These are phyloP conservation scores for Quercus parvula DNA, from an alignment of 306 rosid species.

Conservation along the genomic window DNA sequence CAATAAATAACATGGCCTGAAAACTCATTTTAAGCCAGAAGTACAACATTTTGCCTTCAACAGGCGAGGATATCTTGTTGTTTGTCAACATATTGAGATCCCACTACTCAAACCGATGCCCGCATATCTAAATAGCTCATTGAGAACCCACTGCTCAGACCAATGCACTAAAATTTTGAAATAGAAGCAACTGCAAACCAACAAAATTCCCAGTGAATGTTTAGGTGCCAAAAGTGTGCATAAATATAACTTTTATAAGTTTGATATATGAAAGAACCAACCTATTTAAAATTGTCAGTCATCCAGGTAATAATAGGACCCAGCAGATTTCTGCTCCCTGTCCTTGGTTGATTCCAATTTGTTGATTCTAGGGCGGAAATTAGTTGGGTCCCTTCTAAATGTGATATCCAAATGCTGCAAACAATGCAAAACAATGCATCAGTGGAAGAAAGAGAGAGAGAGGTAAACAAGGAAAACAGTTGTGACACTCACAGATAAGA, in stretches of 20 bases:
- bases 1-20: constrained; percentile 26
- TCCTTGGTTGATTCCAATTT: constrained; percentile 87
- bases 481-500: constrained; percentile 75
- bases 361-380: constrained; percentile 90
- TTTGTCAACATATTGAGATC: constrained; percentile 22
- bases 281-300: constrained; percentile 46
- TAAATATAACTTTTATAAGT: not conserved
- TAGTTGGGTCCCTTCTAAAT: constrained; percentile 93
- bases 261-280: constrained; percentile 17
- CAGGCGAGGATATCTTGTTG: constrained; percentile 3
- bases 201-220: not conserved
- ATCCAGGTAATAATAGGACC: constrained; percentile 92
- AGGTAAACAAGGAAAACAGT: not conserved
- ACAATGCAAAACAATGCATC: not conserved
- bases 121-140: constrained; percentile 12
- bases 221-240: not conserved
- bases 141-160: constrained; percentile 21
- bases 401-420: constrained; percentile 93
- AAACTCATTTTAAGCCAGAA: constrained; percentile 26
- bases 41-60: constrained; percentile 18
- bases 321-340: constrained; percentile 86
- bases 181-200: constrained; percentile 31
- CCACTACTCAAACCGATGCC: constrained; percentile 6
- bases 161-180: constrained; percentile 6
- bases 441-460: not conserved